Evolutionary conservation across 768 basidiomycete species (phyloP).

Genomic region (Lentinula guzmanii): DNA sequence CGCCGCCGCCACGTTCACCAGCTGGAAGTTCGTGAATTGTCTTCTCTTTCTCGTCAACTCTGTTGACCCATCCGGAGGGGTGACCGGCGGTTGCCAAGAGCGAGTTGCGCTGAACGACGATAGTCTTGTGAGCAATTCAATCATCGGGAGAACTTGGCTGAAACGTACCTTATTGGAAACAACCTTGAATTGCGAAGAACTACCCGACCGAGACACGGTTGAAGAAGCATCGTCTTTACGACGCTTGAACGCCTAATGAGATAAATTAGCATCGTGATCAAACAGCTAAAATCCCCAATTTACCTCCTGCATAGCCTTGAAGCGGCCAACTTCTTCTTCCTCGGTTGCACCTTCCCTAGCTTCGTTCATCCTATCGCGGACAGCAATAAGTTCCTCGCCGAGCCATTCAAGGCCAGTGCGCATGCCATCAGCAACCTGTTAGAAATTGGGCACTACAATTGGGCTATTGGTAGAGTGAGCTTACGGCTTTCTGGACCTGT

Average conservation of each 20-base stretch:
- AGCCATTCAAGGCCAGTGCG: conserved; percentile 80
- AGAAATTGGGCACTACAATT: no score
- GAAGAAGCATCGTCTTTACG: conserved; percentile 20
- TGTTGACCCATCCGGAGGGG: conserved; percentile 69
- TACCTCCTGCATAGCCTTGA: conserved; percentile 57
- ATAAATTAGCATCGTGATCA: neutral
- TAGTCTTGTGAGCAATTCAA: no score
- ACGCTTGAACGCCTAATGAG: conserved; percentile 48
- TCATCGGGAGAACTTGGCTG: no score
- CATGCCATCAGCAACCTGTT: conserved; percentile 62
- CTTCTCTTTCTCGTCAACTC: conserved; percentile 36
- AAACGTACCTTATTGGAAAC: conserved; percentile 46
- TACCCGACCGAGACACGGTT: conserved; percentile 26
- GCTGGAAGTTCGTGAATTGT: conserved; percentile 12
- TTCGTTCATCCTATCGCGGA: conserved; percentile 72
- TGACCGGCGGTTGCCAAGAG: conserved; percentile 59
- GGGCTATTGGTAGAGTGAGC: neutral
- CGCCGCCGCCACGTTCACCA: neutral
- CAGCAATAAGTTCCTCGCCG: conserved; percentile 85
- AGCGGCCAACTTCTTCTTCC: conserved; percentile 19
- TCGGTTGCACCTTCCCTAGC: conserved; percentile 31
- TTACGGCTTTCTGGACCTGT: conserved; percentile 47
- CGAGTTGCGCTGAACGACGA: conserved; percentile 38
- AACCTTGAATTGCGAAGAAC: conserved; percentile 69
- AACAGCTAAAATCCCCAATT: neutral